Evolutionary conservation across 23 red algal genomes (phyloP).

Genomic region (Agarophyton chilense): DNA sequence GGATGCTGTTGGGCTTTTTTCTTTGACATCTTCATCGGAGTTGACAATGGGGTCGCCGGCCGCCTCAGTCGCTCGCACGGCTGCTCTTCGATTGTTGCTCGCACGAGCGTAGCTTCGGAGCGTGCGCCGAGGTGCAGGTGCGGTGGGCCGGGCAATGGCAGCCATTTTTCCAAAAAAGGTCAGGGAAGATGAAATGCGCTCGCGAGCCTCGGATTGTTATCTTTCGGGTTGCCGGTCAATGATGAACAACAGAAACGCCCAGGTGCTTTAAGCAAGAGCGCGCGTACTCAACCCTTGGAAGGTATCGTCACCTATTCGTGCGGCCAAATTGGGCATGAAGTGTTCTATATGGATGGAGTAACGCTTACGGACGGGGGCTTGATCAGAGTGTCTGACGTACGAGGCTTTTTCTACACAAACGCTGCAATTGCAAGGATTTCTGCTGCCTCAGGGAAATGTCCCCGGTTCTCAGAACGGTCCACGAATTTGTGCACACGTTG

Average conservation of each 20-base stretch:
- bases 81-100: neutral
- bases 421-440: neutral
- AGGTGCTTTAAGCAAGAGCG: no score
- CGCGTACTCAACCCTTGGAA: no score
- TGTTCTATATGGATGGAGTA: no score
- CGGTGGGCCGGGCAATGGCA: neutral
- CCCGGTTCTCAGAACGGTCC: neutral
- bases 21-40: slow-evolving; percentile 11
- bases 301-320: no score
- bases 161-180: slow-evolving; percentile 33
- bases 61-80: neutral
- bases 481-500: no score
- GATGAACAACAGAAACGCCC: neutral
- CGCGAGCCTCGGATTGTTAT: neutral
- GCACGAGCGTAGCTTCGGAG: slow-evolving; percentile 24
- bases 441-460: neutral
- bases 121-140: neutral
- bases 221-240: neutral
- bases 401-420: neutral
- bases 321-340: no score
- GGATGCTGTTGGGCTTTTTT: neutral
- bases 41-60: slow-evolving; percentile 6
- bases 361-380: no score
- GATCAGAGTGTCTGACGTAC: no score
- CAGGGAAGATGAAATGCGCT: neutral